Evolutionary conservation across 2,329 filamentous ascomycete genomes (phyloP).

Genomic region (Hypoxylon sp.): DNA sequence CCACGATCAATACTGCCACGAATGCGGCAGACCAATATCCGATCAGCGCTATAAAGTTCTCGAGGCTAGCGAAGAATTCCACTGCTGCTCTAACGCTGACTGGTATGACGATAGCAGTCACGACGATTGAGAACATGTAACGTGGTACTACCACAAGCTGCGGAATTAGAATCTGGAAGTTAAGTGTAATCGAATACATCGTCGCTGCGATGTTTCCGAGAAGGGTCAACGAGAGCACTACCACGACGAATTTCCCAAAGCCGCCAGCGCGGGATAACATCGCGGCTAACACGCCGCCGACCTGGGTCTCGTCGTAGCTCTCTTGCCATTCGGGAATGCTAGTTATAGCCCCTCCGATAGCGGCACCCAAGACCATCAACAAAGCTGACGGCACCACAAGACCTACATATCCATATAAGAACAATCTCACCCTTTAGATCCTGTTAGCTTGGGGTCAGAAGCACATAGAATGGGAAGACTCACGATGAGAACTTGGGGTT

Average conservation of each 20-base stretch:
- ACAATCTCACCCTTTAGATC: constrained; percentile 57
- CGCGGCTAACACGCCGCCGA: constrained; percentile 71
- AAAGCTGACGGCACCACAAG: constrained; percentile 68
- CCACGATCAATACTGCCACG: constrained; percentile 63
- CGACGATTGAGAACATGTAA: constrained; percentile 69
- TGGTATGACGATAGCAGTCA: constrained; percentile 72
- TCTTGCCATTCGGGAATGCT: constrained; percentile 68
- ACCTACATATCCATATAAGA: constrained; percentile 70
- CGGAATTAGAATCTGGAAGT: constrained; percentile 74
- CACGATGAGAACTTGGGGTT: constrained; percentile 68
- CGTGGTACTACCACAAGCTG: constrained; percentile 69
- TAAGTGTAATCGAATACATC: constrained; percentile 74
- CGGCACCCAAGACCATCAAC: constrained; percentile 74
- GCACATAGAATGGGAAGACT: constrained; percentile 42
- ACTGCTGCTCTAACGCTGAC: constrained; percentile 69
- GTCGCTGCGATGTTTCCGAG: constrained; percentile 72
- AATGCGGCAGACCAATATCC: constrained; percentile 72
- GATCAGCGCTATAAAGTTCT: constrained; percentile 70
- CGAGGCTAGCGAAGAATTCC: constrained; percentile 70
- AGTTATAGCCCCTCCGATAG: constrained; percentile 72
- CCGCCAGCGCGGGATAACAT: constrained; percentile 71
- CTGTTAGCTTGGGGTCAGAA: constrained; percentile 30
- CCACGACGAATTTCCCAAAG: constrained; percentile 74
- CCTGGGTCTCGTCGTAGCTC: constrained; percentile 67
- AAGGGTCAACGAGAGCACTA: constrained; percentile 70